phyloP scores from a whole-genome alignment of 2,329 filamentous ascomycete species.

The Neophaeococcomyces aloes region DNA sequence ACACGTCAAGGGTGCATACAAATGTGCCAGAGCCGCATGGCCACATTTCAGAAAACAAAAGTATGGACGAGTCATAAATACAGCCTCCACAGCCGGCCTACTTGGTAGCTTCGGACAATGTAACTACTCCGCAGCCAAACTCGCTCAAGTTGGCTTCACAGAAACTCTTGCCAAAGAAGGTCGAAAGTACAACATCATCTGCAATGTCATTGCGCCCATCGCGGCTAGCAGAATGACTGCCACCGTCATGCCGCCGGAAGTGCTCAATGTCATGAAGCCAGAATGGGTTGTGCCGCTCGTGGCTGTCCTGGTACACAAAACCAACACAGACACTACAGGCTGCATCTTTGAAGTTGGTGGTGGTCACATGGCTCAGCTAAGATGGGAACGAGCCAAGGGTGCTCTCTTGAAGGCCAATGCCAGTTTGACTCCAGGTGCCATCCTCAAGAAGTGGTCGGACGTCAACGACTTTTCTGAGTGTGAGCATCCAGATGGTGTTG shows the following conservation, averaged over 20 bases:
- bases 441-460: slow-evolving; percentile 81
- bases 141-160: slow-evolving; percentile 90
- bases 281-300: slow-evolving; percentile 94
- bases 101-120: slow-evolving; percentile 93
- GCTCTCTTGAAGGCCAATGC: slow-evolving; percentile 81
- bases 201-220: slow-evolving; percentile 90
- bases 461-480: slow-evolving; percentile 77
- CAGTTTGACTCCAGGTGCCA: slow-evolving; percentile 73
- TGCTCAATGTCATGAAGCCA: slow-evolving; percentile 73
- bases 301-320: slow-evolving; percentile 75
- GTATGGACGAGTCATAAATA: slow-evolving; percentile 94
- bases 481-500: slow-evolving; percentile 71
- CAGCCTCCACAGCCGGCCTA: slow-evolving; percentile 85
- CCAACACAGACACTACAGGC: slow-evolving; percentile 71
- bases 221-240: slow-evolving; percentile 92
- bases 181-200: slow-evolving; percentile 91
- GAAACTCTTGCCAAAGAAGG: slow-evolving; percentile 98
- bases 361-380: slow-evolving; percentile 81
- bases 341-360: slow-evolving; percentile 89
- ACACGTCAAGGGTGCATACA: slow-evolving; percentile 88
- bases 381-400: slow-evolving; percentile 89
- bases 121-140: slow-evolving; percentile 95
- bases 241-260: slow-evolving; percentile 90
- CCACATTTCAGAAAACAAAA: slow-evolving; percentile 98
- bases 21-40: slow-evolving; percentile 90